A percentile compares a stretch with the other conserved stretches of the same genome.
Evolutionary conservation across 805 yeast species (phyloP).

Genomic region (Candida caryicola): DNA sequence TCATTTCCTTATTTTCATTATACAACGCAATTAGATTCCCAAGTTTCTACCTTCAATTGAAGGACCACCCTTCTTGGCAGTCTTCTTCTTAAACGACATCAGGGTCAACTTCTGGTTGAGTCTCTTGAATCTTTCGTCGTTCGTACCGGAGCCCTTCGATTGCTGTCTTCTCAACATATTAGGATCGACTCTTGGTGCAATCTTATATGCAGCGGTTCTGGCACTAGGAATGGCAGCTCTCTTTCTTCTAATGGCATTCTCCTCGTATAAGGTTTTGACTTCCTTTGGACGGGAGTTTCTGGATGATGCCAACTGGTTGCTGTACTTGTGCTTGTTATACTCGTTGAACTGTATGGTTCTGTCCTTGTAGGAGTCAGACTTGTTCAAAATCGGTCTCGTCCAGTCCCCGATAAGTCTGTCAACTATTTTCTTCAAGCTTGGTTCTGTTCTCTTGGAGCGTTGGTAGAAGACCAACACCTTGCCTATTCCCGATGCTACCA

Average conservation of each 20-base stretch:
- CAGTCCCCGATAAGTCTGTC: conserved; percentile 92
- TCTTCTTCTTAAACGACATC: conserved; percentile 47
- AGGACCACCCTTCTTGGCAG: conserved; percentile 64
- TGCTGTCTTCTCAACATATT: conserved; percentile 44
- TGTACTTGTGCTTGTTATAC: conserved; percentile 59
- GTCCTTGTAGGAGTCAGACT: conserved; percentile 91
- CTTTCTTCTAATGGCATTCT: conserved; percentile 85
- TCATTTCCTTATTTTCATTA: no score
- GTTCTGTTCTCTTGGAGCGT: conserved; percentile 84
- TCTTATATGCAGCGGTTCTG: conserved; percentile 80
- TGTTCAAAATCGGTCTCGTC: conserved; percentile 97
- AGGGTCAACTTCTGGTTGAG: conserved; percentile 57
- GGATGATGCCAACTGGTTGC: conserved; percentile 38
- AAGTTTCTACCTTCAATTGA: conserved; percentile 72
- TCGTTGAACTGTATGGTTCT: conserved; percentile 66
- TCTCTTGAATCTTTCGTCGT: conserved; percentile 79
- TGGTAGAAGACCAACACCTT: conserved; percentile 92
- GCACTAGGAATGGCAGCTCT: conserved; percentile 96
- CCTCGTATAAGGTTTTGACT: conserved; percentile 71
- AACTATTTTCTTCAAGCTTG: conserved; percentile 79
- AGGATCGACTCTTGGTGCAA: conserved; percentile 79
- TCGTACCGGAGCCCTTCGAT: conserved; percentile 45
- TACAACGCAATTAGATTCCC: conserved; percentile 27
- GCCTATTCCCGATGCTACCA: conserved; percentile 92
- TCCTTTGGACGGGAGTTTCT: conserved; percentile 30